Evolutionary conservation across 331 rosid species (phyloP).

Genomic region (Rosa hybrid): DNA sequence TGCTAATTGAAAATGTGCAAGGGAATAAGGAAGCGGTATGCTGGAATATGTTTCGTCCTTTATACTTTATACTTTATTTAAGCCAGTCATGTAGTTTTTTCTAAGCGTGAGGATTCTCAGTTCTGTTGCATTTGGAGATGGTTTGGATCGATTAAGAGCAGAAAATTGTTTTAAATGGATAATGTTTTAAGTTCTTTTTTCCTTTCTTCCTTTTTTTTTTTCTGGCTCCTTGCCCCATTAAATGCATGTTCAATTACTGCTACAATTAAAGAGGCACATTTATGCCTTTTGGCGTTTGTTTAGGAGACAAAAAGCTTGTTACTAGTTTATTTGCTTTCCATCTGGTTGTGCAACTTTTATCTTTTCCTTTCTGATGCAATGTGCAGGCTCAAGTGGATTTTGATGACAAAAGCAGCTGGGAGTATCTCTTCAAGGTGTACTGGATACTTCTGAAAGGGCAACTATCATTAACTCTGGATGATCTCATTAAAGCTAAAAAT

Average conservation of each 20-base stretch:
- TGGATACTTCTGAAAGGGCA: constrained; percentile 77
- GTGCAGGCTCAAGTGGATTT: constrained; percentile 90
- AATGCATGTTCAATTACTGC: not conserved
- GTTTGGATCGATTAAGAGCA: not conserved
- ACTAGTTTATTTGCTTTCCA: constrained; percentile 6
- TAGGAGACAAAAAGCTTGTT: constrained; percentile 6
- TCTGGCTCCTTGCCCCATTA: not conserved
- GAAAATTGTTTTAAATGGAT: not conserved
- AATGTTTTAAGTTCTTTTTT: not conserved
- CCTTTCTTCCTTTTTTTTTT: not conserved
- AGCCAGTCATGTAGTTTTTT: not conserved
- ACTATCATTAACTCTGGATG: constrained; percentile 76
- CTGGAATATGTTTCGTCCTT: constrained; percentile 12
- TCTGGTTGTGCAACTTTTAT: constrained; percentile 13
- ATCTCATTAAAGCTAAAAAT: constrained; percentile 68
- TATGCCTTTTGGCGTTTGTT: constrained; percentile 5
- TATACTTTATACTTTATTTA: not conserved
- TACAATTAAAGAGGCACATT: not conserved
- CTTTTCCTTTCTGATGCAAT: constrained; percentile 22
- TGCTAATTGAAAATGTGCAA: constrained; percentile 75
- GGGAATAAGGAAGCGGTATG: constrained; percentile 72
- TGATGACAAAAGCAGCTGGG: constrained; percentile 96
- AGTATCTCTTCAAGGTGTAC: constrained; percentile 97
- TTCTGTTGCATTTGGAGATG: constrained; percentile 11
- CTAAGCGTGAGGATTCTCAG: not conserved